Conservation (phyloP, 805 yeast species). For the Wickerhamiella siamensis region DNA sequence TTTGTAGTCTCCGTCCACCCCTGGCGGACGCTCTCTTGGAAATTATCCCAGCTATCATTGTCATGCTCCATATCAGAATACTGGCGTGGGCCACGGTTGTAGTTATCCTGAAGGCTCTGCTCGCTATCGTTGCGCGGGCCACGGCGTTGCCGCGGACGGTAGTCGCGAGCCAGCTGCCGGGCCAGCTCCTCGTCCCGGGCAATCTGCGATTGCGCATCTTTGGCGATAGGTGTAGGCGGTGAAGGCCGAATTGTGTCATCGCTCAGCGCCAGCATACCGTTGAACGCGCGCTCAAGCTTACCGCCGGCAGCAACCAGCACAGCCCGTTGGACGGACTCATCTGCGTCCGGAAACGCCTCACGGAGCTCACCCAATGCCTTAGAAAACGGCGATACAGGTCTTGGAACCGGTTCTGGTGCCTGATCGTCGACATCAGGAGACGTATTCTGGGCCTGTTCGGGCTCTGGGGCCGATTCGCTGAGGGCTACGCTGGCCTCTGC, state of each 20-base stretch:
- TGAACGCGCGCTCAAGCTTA: slow-evolving; percentile 69
- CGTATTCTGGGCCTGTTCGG: no score
- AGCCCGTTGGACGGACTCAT: slow-evolving; percentile 56
- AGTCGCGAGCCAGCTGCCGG: slow-evolving; percentile 42
- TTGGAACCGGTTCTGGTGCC: slow-evolving; percentile 3
- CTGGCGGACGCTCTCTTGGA: slow-evolving; percentile 11
- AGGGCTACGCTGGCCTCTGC: slow-evolving; percentile 2
- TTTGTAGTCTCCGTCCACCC: slow-evolving; percentile 12
- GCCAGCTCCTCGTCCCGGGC: slow-evolving; percentile 75
- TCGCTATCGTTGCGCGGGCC: neutral
- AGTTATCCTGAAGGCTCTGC: neutral
- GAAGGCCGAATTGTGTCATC: slow-evolving; percentile 32
- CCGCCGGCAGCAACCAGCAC: slow-evolving; percentile 79
- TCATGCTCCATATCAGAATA: neutral
- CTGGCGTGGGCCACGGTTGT: neutral
- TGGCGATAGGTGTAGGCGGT: slow-evolving; percentile 22
- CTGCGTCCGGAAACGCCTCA: slow-evolving; percentile 78
- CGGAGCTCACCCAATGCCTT: slow-evolving; percentile 44
- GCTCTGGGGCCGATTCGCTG: neutral
- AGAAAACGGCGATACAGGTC: slow-evolving; percentile 35
- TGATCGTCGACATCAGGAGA: neutral
- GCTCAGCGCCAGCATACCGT: slow-evolving; percentile 64
- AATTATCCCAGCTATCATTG: slow-evolving; percentile 8
- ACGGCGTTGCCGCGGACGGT: slow-evolving; percentile 2
- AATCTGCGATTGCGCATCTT: slow-evolving; percentile 30